Evolutionary conservation across 257 asterid species (phyloP).

Genomic region (Plectranthus barbatus): DNA sequence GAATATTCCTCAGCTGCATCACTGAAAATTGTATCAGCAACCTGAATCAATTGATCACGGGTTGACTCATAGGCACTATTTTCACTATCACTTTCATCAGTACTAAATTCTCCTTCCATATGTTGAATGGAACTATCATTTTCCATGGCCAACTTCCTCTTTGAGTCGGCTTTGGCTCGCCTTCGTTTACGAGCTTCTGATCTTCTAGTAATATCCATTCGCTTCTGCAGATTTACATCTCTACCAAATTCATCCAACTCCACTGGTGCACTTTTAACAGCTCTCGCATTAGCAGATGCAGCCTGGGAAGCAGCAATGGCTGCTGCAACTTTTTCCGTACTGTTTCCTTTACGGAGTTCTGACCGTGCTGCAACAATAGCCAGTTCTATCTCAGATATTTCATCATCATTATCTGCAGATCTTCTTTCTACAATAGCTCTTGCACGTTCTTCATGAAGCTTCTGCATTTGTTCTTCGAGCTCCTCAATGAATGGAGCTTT

Average conservation of each 20-base stretch:
- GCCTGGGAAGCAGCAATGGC: slow-evolving; percentile 64
- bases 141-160: slow-evolving; percentile 49
- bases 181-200: slow-evolving; percentile 56
- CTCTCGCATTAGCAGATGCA: slow-evolving; percentile 48
- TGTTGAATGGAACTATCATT: slow-evolving; percentile 38
- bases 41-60: slow-evolving; percentile 64
- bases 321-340: slow-evolving; percentile 40
- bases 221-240: slow-evolving; percentile 68
- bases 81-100: slow-evolving; percentile 97
- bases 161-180: slow-evolving; percentile 62
- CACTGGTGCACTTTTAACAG: slow-evolving; percentile 53
- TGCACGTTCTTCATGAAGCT: slow-evolving; percentile 86
- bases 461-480: slow-evolving; percentile 86
- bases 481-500: slow-evolving; percentile 92
- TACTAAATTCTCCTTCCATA: slow-evolving; percentile 94
- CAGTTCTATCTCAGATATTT: slow-evolving; percentile 69
- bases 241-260: slow-evolving; percentile 87
- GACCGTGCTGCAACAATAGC: slow-evolving; percentile 67
- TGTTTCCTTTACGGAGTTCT: slow-evolving; percentile 50
- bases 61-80: slow-evolving; percentile 64
- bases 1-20: slow-evolving; percentile 87
- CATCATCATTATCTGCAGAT: slow-evolving; percentile 71
- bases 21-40: slow-evolving; percentile 70
- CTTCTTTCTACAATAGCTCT: slow-evolving; percentile 70
- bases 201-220: slow-evolving; percentile 71